These are phyloP conservation scores for Acer negundo DNA, from an alignment of 345 rosid species.

Conservation along the genomic window DNA sequence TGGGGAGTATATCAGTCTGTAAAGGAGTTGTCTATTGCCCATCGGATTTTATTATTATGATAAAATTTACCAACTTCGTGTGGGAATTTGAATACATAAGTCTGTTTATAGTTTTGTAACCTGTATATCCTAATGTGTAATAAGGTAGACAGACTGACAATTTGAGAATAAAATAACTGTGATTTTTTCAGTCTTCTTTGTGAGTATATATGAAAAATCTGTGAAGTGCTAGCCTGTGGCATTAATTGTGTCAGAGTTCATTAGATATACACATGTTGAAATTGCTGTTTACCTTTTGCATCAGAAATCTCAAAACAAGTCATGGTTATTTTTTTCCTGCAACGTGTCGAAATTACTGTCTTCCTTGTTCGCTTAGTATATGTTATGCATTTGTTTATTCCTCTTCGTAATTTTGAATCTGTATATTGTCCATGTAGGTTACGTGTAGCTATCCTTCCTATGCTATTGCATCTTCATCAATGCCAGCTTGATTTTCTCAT, in stretches of 20 bases:
- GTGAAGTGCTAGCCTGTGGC: background rate
- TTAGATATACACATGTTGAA: background rate
- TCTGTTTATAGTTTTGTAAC: background rate
- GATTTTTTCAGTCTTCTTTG: background rate
- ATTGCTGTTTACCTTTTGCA: background rate
- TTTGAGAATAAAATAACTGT: background rate
- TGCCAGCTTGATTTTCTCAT: constrained; percentile 90
- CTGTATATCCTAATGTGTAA: background rate
- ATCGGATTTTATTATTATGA: too few species aligned
- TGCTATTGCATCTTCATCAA: constrained; percentile 91
- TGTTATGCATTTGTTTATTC: background rate
- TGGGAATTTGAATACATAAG: too few species aligned
- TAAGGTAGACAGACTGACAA: background rate
- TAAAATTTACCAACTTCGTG: too few species aligned
- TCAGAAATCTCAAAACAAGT: background rate
- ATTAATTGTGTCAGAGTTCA: background rate
- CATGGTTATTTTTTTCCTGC: background rate
- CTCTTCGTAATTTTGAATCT: constrained; percentile 16
- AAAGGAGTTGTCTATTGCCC: too few species aligned
- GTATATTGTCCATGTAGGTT: constrained; percentile 52
- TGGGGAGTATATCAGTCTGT: too few species aligned
- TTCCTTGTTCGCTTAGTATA: background rate
- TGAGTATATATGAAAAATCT: background rate
- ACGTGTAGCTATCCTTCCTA: constrained; percentile 73
- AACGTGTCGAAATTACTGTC: background rate